Percentiles rank a stretch among this genome's conserved stretches.
phyloP scores from a whole-genome alignment of 352 stramenopile genomes.

The Blastocystis sp. region DNA sequence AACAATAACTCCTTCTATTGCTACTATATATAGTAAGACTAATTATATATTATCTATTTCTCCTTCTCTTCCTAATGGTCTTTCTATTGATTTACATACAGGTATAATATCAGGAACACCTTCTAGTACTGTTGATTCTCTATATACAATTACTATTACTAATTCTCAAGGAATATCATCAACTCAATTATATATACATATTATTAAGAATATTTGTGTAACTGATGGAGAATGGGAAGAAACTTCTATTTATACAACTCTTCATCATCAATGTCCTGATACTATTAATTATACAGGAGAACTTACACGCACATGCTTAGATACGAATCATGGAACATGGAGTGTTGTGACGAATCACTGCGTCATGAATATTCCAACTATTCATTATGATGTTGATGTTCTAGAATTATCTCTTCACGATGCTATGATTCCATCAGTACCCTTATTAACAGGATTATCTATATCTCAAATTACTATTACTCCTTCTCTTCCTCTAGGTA shows the following conservation, averaged over 20 bases:
- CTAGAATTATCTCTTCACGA: conserved; percentile 15
- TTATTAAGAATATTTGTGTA: conserved; percentile 16
- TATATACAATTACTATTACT: conserved; percentile 28
- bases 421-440: conserved; percentile 10
- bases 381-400: conserved; percentile 16
- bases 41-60: conserved; percentile 16
- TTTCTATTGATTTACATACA: conserved; percentile 2
- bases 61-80: conserved; percentile 2
- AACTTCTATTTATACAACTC: not conserved
- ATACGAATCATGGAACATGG: conserved; percentile 6
- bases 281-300: conserved; percentile 3
- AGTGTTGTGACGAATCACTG: conserved; percentile 2
- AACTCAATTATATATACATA: conserved; percentile 8
- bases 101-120: conserved; percentile 13
- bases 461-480: not conserved
- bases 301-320: conserved; percentile 17
- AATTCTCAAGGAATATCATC: conserved; percentile 24
- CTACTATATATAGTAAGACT: too few relatives aligned
- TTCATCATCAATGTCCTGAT: conserved; percentile 5
- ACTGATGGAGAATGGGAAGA: conserved; percentile 1
- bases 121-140: not conserved
- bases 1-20: too few relatives aligned
- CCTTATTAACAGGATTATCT: conserved; percentile 9
- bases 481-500: conserved; percentile 5
- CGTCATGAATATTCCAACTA: conserved; percentile 17